Evolutionary conservation across 2,329 filamentous ascomycete genomes (phyloP), one percentile per base, ranked within the genome.

Genomic region (Polychaeton citri): DNA sequence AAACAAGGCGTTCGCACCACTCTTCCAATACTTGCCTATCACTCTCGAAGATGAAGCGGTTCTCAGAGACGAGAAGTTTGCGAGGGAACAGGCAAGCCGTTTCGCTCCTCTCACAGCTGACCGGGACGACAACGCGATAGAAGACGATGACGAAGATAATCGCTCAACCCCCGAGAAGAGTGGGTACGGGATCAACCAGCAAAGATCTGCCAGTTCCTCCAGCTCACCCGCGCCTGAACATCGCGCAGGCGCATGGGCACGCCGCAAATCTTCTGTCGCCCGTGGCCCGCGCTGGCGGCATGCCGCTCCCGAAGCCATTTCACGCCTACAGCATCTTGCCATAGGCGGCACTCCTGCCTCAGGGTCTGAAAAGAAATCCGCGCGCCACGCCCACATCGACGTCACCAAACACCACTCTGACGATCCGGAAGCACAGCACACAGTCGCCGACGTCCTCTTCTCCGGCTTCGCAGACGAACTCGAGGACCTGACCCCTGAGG

Each of bases 21-120:
- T 98, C 7, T 79, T 93, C 54, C 75, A 81, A 26, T 94, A 94
- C 51, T 65, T 98, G 3, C 90, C 90, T 0, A 92, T 96, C 44
- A 96, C 88, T 0, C 76, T 96, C 37, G 90, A 98, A 56, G 90
- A 96, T 44, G 88, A 95, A 53, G 90, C 90, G 2, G 83, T 90
- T 1, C 65, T 83, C n/a, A 79, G 88, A 5, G 90, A 98, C 47
- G 76, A 88, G 51, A 83, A 81, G 26, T 98, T 96, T 53, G 79
- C 85, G 47, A 70, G 80, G 32, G 79, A 79, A 3, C 85, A 58
- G 36, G 52, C 48, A 17, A 47, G 50, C 39, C 52, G 50, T 28
- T 58, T 51, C 33, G 45, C 48, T 12, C 47, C 47, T 12, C 30
- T 55, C 9, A 38, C 30, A n/a, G 36, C 62, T 19, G 58, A 60